Percentiles rank a stretch among this genome's conserved stretches.
Evolutionary conservation across 2,329 filamentous ascomycete species (phyloP).

Genomic region (Hymenoscyphus salicellus): DNA sequence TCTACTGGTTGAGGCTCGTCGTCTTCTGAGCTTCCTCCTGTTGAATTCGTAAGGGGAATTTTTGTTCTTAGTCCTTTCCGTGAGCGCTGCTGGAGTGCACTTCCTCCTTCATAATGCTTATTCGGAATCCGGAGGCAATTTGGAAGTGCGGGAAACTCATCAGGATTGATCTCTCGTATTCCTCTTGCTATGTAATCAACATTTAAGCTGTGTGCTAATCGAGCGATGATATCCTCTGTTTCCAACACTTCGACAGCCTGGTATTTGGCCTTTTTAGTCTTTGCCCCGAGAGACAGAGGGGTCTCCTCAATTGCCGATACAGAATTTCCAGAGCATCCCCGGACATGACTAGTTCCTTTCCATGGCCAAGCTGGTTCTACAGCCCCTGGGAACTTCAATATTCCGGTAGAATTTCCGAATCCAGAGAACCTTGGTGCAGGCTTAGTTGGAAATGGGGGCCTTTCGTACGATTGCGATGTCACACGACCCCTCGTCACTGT

Average conservation of each 20-base stretch:
- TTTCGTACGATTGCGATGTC: conserved; percentile 6
- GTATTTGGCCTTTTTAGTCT: conserved; percentile 32
- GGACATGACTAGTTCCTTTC: conserved; percentile 61
- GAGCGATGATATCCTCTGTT: conserved; percentile 31
- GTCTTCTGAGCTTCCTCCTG: conserved; percentile 32
- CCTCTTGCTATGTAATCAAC: conserved; percentile 20
- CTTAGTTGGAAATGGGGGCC: conserved; percentile 34
- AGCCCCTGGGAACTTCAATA: conserved; percentile 62
- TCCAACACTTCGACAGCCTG: conserved; percentile 26
- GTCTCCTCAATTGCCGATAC: neutral
- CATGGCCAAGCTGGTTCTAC: conserved; percentile 70
- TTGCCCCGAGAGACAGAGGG: neutral
- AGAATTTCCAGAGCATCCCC: conserved; percentile 39
- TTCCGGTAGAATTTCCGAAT: conserved; percentile 27
- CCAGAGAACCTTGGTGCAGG: conserved; percentile 23
- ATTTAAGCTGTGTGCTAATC: conserved; percentile 23
- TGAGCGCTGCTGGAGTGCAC: conserved; percentile 50
- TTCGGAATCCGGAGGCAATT: conserved; percentile 52
- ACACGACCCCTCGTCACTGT: neutral
- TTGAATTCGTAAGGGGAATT: conserved; percentile 7
- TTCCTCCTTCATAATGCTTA: conserved; percentile 58
- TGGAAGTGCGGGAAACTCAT: conserved; percentile 43
- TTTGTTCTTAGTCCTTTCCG: conserved; percentile 42
- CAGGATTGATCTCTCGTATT: conserved; percentile 28
- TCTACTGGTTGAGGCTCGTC: conserved; percentile 38